These are phyloP conservation scores for Otatea glauca DNA, from an alignment of 176 grass and related monocot species.

Conservation along the genomic window DNA sequence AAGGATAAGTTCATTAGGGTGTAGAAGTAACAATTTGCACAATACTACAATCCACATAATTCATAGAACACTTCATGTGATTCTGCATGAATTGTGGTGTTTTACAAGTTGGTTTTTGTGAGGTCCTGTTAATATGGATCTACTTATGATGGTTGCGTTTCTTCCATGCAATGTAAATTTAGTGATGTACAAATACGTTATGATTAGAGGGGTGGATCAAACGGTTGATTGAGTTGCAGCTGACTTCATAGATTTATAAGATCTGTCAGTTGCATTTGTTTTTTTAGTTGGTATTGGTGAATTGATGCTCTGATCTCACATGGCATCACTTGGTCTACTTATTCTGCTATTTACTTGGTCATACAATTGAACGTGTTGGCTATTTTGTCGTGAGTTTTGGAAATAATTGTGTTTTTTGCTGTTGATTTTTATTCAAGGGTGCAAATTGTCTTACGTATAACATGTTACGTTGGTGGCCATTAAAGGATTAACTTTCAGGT, in stretches of 20 bases:
- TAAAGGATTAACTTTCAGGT: neutral
- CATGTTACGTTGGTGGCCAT: neutral
- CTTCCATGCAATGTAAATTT: neutral
- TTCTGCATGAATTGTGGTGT: neutral
- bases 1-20: neutral
- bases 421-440: neutral
- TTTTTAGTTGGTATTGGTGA: neutral
- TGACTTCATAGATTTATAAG: neutral
- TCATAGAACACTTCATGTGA: neutral
- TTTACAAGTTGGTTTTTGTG: neutral
- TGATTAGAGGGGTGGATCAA: neutral
- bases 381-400: neutral
- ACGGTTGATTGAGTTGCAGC: neutral
- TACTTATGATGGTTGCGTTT: neutral
- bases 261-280: neutral
- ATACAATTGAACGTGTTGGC: neutral
- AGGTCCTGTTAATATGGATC: neutral
- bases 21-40: neutral
- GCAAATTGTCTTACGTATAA: no score
- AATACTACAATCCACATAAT: neutral
- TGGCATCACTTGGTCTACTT: neutral
- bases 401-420: neutral
- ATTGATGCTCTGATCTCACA: neutral
- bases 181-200: neutral
- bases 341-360: neutral